Evolutionary conservation across 1,284 basidiomycete species (phyloP).

Genomic region (Naganishia sp.): DNA sequence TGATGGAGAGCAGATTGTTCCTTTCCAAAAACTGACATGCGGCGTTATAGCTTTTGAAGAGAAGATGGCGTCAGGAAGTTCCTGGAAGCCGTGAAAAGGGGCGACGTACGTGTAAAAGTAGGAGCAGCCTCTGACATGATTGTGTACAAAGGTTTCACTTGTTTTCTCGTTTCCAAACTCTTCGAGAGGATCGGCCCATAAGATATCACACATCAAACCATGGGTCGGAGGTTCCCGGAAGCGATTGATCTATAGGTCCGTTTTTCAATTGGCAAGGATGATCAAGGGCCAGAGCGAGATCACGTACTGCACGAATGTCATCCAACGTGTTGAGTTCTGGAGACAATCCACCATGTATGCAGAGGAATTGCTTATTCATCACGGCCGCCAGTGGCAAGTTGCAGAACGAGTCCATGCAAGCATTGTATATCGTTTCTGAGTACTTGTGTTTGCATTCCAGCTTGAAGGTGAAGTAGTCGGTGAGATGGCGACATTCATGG

Average conservation of each 20-base stretch:
- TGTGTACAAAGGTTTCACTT: conserved; percentile 79
- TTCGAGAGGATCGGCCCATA: conserved; percentile 93
- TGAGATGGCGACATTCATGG: conserved; percentile 95
- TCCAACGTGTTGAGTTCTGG: conserved; percentile 89
- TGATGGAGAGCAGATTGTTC: conserved; percentile 91
- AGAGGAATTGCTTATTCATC: conserved; percentile 97
- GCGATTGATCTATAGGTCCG: conserved; percentile 70
- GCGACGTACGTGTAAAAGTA: conserved; percentile 87
- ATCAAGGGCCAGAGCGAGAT: not conserved
- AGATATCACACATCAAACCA: conserved; percentile 91
- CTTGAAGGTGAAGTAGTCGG: conserved; percentile 97
- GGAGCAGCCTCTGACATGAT: conserved; percentile 91
- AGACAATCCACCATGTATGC: conserved; percentile 89
- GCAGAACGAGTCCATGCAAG: conserved; percentile 92
- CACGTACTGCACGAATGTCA: conserved; percentile 72
- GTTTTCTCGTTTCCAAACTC: conserved; percentile 91
- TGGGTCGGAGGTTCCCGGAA: conserved; percentile 93
- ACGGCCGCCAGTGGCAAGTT: conserved; percentile 85
- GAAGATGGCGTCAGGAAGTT: conserved; percentile 16
- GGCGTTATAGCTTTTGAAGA: conserved; percentile 72
- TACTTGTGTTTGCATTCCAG: conserved; percentile 95
- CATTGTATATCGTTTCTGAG: conserved; percentile 84
- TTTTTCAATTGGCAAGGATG: not conserved
- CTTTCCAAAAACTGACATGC: conserved; percentile 91
- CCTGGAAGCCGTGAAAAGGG: conserved; percentile 10